A percentile compares a stretch with the other conserved stretches of the same genome.
Evolutionary conservation across 176 grass and related monocot genomes (phyloP).

Genomic region (Saccharum officinarum): DNA sequence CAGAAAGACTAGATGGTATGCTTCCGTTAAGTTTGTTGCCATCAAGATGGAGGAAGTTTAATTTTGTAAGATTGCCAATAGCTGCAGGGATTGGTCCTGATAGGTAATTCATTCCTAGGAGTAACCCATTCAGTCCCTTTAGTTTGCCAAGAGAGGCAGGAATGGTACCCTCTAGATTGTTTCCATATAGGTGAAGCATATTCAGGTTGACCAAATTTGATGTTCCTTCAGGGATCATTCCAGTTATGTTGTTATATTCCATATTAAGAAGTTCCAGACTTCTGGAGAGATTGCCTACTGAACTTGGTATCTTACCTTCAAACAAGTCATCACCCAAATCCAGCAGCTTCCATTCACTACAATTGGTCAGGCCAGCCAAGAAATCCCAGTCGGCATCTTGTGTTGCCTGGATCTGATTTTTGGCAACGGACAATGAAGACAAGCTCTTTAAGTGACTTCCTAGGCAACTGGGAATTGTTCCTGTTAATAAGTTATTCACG

Average conservation of each 20-base stretch:
- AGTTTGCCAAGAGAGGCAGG: too few species aligned
- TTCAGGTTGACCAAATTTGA: too few species aligned
- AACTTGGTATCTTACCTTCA: not conserved
- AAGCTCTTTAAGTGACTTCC: conserved; percentile 11
- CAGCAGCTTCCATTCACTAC: not conserved
- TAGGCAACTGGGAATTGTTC: conserved; percentile 28
- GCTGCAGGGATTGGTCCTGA: too few species aligned
- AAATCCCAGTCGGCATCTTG: conserved; percentile 27
- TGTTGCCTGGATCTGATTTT: conserved; percentile 30
- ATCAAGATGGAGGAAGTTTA: too few species aligned
- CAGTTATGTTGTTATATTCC: not conserved
- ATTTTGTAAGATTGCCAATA: too few species aligned
- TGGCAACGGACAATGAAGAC: not conserved
- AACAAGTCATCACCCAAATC: not conserved
- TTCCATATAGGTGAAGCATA: too few species aligned
- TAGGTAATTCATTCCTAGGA: too few species aligned
- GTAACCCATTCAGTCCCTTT: too few species aligned
- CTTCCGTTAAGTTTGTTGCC: too few species aligned
- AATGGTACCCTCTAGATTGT: too few species aligned
- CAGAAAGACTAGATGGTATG: too few species aligned
- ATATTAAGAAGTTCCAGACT: not conserved
- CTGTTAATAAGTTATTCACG: not conserved
- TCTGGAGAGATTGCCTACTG: not conserved
- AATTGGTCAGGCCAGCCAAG: conserved; percentile 27
- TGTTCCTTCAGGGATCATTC: not conserved